Evolutionary conservation across 192 early-diverging fungal genomes (phyloP), one percentile per base, ranked within the genome.

Genomic region (Coemansia sp.): DNA sequence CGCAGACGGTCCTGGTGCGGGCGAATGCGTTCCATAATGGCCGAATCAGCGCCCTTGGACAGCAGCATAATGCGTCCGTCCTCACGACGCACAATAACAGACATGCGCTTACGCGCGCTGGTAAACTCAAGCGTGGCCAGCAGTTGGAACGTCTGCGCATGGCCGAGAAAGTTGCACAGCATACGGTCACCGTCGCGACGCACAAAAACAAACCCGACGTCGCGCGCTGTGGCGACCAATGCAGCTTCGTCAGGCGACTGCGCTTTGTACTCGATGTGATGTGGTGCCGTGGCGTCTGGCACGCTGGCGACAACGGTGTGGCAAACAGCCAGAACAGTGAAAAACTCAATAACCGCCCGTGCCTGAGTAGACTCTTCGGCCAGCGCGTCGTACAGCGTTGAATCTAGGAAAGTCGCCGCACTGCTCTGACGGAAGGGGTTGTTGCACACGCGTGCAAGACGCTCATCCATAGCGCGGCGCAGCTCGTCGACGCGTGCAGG

Each of bases 171-270:
- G 64, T 89, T 87, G 33, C 95, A 84, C 5, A 72, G 58, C 22
- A 98, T 63, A 21, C 76, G 84, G 23, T 91, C 85, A 22, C 85
- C 79, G 20, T 87, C 87, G n/a, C 94, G 88, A 6, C 88, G 85
- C 53, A 92, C 27, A 75, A 95, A 97, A 0, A 78, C 78, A 65
- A 95, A 94, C 0, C 95, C 94, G 5, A 93, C 76, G 63, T 92
- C 90, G 51, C 90, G 85, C 0, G 94, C 94, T 1, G 93, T 92
- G 4, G 89, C 77, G 0, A 98, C 93, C 20, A 98, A 79, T 0
- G 96, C 95, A 0, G 93, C 91, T 72, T 98, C 96, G 67, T 98
- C 96, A 7, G 96, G 96, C 11, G 91, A 93, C 74, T 95, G 91
- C 0, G 96, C 91, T 76, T 94, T 91, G 85, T 96, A 98, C 51